A percentile compares a stretch with the other conserved stretches of the same genome.
Evolutionary conservation across 2,329 filamentous ascomycete genomes (phyloP).

Genomic region (Colletotrichum gigasporum): DNA sequence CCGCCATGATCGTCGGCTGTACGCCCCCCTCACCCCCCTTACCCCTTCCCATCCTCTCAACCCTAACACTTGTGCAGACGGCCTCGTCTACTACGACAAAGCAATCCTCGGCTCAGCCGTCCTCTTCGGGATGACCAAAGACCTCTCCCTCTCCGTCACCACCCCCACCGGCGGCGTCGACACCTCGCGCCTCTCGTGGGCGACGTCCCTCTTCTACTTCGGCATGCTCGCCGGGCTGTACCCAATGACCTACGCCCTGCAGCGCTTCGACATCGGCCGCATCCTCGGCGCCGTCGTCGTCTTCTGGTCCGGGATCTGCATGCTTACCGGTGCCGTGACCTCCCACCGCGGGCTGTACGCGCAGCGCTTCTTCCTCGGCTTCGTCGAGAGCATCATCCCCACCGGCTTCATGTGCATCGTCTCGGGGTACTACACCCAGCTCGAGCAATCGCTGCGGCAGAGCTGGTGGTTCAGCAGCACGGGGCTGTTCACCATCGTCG

Average conservation of each 20-base stretch:
- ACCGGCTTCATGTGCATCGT: slow-evolving; percentile 74
- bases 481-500: slow-evolving; percentile 70
- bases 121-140: slow-evolving; percentile 79
- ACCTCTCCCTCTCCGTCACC: slow-evolving; percentile 64
- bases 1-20: slow-evolving; percentile 69
- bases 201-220: slow-evolving; percentile 83
- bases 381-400: slow-evolving; percentile 72
- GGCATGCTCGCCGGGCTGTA: slow-evolving; percentile 80
- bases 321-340: slow-evolving; percentile 74
- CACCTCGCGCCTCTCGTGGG: slow-evolving; percentile 77
- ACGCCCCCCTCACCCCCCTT: background rate
- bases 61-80: slow-evolving; percentile 40
- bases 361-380: slow-evolving; percentile 72
- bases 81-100: slow-evolving; percentile 59
- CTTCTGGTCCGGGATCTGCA: slow-evolving; percentile 73
- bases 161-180: slow-evolving; percentile 63
- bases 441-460: slow-evolving; percentile 71
- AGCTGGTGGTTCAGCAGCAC: slow-evolving; percentile 73
- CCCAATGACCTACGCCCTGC: slow-evolving; percentile 76
- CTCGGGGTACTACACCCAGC: slow-evolving; percentile 70
- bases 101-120: slow-evolving; percentile 78
- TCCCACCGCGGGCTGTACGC: slow-evolving; percentile 70
- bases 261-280: slow-evolving; percentile 72
- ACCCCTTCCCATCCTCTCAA: background rate
- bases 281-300: slow-evolving; percentile 72